Conservation (phyloP, 257 asterid species). For the Nicotiana obtusifolia region DNA sequence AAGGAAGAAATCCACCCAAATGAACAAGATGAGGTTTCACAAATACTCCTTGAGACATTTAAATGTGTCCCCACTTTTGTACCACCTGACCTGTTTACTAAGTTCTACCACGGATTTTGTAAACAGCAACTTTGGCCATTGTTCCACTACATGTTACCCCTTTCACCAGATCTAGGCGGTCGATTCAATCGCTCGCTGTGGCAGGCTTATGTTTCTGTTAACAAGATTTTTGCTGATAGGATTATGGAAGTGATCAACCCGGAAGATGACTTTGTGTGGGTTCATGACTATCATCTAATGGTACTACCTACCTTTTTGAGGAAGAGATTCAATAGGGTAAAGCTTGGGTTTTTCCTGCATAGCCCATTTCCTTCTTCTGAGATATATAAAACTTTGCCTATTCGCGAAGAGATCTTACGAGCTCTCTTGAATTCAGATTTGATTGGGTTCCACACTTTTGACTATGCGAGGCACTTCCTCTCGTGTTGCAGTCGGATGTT, state of each 20-base stretch:
- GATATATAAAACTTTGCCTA: slow-evolving; percentile 72
- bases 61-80: slow-evolving; percentile 79
- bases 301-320: slow-evolving; percentile 83
- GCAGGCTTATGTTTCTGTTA: slow-evolving; percentile 90
- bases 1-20: slow-evolving; percentile 79
- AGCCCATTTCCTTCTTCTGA: slow-evolving; percentile 88
- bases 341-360: slow-evolving; percentile 81
- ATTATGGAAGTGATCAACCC: slow-evolving; percentile 92
- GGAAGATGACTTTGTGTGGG: slow-evolving; percentile 84
- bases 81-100: slow-evolving; percentile 59
- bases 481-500: slow-evolving; percentile 89
- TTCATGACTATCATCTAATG: slow-evolving; percentile 85
- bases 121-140: slow-evolving; percentile 85
- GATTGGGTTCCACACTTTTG: slow-evolving; percentile 86
- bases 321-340: slow-evolving; percentile 78
- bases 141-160: slow-evolving; percentile 84
- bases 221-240: slow-evolving; percentile 82
- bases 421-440: slow-evolving; percentile 73
- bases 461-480: slow-evolving; percentile 83
- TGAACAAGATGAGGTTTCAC: slow-evolving; percentile 85
- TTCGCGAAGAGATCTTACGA: slow-evolving; percentile 68
- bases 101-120: slow-evolving; percentile 79
- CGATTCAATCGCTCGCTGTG: slow-evolving; percentile 64
- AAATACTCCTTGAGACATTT: slow-evolving; percentile 66
- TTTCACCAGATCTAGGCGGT: slow-evolving; percentile 85